A percentile compares a stretch with the other conserved stretches of the same genome.
phyloP scores from a whole-genome alignment of 208 protist genomes.

The Crithidia bombi region DNA sequence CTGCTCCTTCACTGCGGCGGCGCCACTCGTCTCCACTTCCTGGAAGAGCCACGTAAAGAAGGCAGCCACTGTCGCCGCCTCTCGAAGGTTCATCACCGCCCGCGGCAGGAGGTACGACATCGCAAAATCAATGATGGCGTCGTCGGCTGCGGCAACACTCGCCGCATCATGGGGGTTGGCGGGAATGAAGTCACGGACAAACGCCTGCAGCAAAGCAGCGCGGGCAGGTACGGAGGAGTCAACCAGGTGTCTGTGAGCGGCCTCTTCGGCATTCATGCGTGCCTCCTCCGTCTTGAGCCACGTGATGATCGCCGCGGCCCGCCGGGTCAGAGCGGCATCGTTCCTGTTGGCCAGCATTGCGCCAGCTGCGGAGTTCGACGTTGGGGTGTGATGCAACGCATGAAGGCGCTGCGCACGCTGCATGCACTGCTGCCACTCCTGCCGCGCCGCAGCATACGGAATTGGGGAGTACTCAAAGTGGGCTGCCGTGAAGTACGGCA shows the following conservation, averaged over 20 bases:
- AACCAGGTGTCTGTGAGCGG: slow-evolving; percentile 43
- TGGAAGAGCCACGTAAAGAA: slow-evolving; percentile 61
- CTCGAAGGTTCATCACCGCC: slow-evolving; percentile 69
- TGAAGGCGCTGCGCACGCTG: slow-evolving; percentile 10
- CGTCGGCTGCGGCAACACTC: slow-evolving; percentile 16
- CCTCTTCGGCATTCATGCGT: slow-evolving; percentile 47
- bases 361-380: not conserved
- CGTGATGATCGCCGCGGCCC: slow-evolving; percentile 13
- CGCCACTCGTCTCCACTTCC: slow-evolving; percentile 6
- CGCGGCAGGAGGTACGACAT: slow-evolving; percentile 68
- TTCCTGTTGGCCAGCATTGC: not conserved
- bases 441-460: slow-evolving; percentile 48
- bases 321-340: not conserved
- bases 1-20: not conserved
- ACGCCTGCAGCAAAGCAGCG: slow-evolving; percentile 2
- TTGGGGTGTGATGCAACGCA: not conserved
- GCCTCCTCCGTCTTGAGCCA: slow-evolving; percentile 45
- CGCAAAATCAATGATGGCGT: slow-evolving; percentile 41
- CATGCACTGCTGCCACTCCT: slow-evolving; percentile 39
- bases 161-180: not conserved
- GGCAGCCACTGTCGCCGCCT: slow-evolving; percentile 62
- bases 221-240: slow-evolving; percentile 10
- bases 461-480: slow-evolving; percentile 60
- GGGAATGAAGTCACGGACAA: slow-evolving; percentile 15
- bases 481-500: slow-evolving; percentile 59